phyloP scores from a whole-genome alignment of 768 basidiomycete genomes.

The Rhodosporidiobolus odoratus region DNA sequence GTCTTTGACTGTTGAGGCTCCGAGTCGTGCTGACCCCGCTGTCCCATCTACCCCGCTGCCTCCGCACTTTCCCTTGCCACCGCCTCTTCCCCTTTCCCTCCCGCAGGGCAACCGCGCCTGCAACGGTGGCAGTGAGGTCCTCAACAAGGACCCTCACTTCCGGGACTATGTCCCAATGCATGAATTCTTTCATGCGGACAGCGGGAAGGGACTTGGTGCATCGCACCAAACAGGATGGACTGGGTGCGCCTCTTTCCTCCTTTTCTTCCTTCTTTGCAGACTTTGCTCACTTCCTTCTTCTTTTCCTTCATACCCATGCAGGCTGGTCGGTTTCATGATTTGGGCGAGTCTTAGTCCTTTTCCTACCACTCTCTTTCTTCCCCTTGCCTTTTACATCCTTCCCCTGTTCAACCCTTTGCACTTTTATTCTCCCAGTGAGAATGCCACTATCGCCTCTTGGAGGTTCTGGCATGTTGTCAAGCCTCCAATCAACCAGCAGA shows the following conservation, averaged over 20 bases:
- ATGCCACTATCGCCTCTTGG: background rate
- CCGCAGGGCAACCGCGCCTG: slow-evolving; percentile 71
- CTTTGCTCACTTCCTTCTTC: slow-evolving; percentile 26
- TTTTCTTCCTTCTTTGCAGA: too few relatives aligned
- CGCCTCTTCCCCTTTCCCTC: too few relatives aligned
- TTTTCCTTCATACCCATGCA: slow-evolving; percentile 43
- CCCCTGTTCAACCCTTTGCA: background rate
- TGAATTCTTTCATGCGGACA: slow-evolving; percentile 97
- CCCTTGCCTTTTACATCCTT: background rate
- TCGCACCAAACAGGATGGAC: slow-evolving; percentile 98
- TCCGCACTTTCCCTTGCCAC: too few relatives aligned
- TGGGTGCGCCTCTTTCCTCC: slow-evolving; percentile 35
- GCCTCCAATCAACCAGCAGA: too few relatives aligned
- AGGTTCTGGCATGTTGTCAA: background rate
- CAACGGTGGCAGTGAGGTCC: slow-evolving; percentile 79
- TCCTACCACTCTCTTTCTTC: slow-evolving; percentile 58
- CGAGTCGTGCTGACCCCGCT: background rate
- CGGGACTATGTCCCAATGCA: slow-evolving; percentile 95
- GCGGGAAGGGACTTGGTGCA: slow-evolving; percentile 85
- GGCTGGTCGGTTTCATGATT: slow-evolving; percentile 56
- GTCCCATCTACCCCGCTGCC: too few relatives aligned
- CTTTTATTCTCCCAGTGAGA: background rate
- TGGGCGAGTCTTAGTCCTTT: background rate
- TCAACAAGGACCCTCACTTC: slow-evolving; percentile 92
- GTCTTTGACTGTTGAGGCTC: background rate